These are phyloP conservation scores for Wickerhamiella azymoides DNA, from an alignment of 805 yeast species.

Conservation along the genomic window DNA sequence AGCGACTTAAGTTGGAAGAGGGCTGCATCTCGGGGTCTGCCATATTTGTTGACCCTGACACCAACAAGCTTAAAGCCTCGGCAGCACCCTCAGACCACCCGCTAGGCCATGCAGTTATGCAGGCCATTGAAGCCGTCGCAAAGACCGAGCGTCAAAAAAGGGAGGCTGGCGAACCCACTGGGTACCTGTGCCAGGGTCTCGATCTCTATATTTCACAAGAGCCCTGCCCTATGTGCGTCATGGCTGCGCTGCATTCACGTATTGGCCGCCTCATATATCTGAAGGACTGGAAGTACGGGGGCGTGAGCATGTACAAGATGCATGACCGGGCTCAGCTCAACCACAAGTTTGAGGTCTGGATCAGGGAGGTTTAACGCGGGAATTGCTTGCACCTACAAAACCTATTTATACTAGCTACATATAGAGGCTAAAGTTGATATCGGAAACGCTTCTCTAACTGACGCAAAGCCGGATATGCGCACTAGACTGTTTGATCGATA, in stretches of 20 bases:
- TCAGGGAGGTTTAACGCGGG: background rate
- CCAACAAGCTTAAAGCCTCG: constrained; percentile 33
- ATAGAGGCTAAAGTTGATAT: background rate
- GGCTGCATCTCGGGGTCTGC: constrained; percentile 25
- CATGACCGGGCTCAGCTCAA: constrained; percentile 66
- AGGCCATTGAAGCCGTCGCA: constrained; percentile 54
- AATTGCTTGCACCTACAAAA: no score
- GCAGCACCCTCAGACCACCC: constrained; percentile 32
- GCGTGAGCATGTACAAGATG: constrained; percentile 47
- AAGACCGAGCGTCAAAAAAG: constrained; percentile 34
- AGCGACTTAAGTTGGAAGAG: constrained; percentile 9
- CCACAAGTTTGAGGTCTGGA: constrained; percentile 76
- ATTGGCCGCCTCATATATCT: constrained; percentile 52
- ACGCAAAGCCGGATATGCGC: no score
- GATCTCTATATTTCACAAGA: constrained; percentile 85
- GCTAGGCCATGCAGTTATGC: constrained; percentile 62
- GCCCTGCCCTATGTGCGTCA: constrained; percentile 92
- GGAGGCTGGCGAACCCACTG: constrained; percentile 7
- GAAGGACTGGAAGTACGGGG: constrained; percentile 31
- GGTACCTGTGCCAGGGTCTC: constrained; percentile 60
- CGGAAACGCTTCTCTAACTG: no score
- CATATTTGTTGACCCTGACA: constrained; percentile 46
- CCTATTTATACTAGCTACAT: no score
- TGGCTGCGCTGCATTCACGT: constrained; percentile 91
- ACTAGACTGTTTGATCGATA: background rate